Percentiles rank a stretch among this genome's conserved stretches.
Evolutionary conservation across 2,329 filamentous ascomycete species (phyloP).

Genomic region (Didymosphaeria variabile): DNA sequence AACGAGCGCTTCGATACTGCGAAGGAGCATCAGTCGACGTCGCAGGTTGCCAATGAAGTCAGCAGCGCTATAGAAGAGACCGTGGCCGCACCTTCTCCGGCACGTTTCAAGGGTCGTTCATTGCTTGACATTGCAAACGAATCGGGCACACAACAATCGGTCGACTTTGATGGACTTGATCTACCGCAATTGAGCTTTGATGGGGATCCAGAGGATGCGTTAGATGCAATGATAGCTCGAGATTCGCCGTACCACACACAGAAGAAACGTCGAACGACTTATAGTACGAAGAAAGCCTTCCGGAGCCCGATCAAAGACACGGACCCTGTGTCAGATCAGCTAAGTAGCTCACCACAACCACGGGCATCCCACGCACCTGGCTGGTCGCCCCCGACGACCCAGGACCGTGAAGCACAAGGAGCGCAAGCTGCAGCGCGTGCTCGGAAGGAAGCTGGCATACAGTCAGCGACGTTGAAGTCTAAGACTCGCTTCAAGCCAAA

Average conservation of each 20-base stretch:
- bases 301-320: conserved; percentile 26
- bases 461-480: conserved; percentile 35
- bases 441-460: conserved; percentile 28
- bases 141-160: conserved; percentile 43
- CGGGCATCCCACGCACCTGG: conserved; percentile 28
- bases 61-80: conserved; percentile 25
- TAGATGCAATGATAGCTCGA: conserved; percentile 36
- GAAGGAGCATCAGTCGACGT: conserved; percentile 47
- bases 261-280: conserved; percentile 45
- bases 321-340: conserved; percentile 25
- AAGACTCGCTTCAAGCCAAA: conserved; percentile 24
- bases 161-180: conserved; percentile 43
- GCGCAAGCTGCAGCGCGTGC: conserved; percentile 40
- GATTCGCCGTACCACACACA: conserved; percentile 35
- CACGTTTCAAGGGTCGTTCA: conserved; percentile 28
- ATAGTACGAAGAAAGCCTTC: conserved; percentile 31
- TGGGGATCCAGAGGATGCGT: conserved; percentile 45
- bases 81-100: conserved; percentile 3
- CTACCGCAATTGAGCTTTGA: conserved; percentile 44
- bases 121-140: conserved; percentile 48
- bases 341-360: conserved; percentile 25
- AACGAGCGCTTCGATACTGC: conserved; percentile 45
- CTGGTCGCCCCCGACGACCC: conserved; percentile 31
- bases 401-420: conserved; percentile 46
- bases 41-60: conserved; percentile 25